Base-by-base conservation (phyloP, 2,329 filamentous ascomycete genomes). In the Colletotrichum abscissum region DNA sequence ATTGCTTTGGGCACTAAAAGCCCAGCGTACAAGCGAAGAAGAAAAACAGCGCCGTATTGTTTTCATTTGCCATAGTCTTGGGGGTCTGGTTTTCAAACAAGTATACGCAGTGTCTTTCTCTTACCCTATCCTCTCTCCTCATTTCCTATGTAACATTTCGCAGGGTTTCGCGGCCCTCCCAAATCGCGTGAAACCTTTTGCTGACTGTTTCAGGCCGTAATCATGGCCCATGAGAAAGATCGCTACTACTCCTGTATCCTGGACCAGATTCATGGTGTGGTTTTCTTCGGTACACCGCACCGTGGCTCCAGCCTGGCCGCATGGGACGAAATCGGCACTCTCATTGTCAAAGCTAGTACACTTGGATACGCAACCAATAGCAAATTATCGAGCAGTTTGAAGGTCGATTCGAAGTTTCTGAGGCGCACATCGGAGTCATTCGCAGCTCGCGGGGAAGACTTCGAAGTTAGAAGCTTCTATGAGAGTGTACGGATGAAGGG, bases 1-100 rank as follows among this genome's bases (percentile, higher is more conserved):
- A 0, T 24, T 24, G 0, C 49, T 54, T 0, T n/a, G 5, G 5
- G 49, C n/a, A 24, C n/a, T 54, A 0, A n/a, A 54, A 9, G 0
- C 49, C 1, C 19, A 22, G 4, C n/a, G 49, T 1, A 54, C n/a
- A 11, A 54, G 8, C 22, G 8, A 24, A 22, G 49, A 22, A 22
- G 49, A 24, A 11, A 0, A 3, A 54, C n/a, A 54, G 0, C 49
- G 49, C 9, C 49, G 0, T 5, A 54, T 54, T 12, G 49, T 54
- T 0, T 54, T 54, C n/a, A 54, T 54, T 54, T 54, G 49, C 22
- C 49, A 54, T 24, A 54, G 49, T 12, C 49, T 54, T 7, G 49
- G 49, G 8, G 49, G 49, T 12, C 11, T 54, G n/a, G 4, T 24
- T 12, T 54, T 54, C 0, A 54, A 54, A 24, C 49, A 54, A 1